Percentiles rank a stretch among this genome's conserved stretches.
Conservation (phyloP, 1,139 yeast genomes). For the Sugiyamaella sp. region DNA sequence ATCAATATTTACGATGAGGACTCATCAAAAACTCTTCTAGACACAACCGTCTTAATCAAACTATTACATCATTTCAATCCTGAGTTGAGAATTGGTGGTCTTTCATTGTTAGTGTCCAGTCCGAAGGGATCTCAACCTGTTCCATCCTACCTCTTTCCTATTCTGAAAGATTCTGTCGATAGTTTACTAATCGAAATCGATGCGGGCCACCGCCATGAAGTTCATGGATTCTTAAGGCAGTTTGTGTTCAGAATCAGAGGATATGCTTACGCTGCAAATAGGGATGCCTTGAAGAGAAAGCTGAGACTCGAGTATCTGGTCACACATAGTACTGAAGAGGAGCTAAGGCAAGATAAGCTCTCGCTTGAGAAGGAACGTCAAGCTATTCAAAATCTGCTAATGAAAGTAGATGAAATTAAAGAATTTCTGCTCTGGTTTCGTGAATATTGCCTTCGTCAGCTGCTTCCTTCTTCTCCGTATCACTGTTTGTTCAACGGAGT, state of each 20-base stretch:
- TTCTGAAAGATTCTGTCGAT: constrained; percentile 50
- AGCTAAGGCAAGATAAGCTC: background rate
- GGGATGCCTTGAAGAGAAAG: constrained; percentile 5
- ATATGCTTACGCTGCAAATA: constrained; percentile 54
- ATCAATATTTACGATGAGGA: constrained; percentile 54
- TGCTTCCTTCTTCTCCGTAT: constrained; percentile 72
- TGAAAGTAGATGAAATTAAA: constrained; percentile 32
- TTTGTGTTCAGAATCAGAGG: constrained; percentile 68
- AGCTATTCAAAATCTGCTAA: constrained; percentile 19
- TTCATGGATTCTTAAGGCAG: constrained; percentile 60
- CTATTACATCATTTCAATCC: constrained; percentile 52
- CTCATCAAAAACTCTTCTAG: constrained; percentile 41
- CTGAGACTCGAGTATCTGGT: constrained; percentile 1
- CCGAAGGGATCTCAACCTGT: constrained; percentile 64
- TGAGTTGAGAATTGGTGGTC: constrained; percentile 56
- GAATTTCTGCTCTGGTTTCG: constrained; percentile 52
- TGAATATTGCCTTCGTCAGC: constrained; percentile 45
- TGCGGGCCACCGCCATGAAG: constrained; percentile 67
- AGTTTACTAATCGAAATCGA: constrained; percentile 61
- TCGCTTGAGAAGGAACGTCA: background rate
- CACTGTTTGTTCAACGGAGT: constrained; percentile 59
- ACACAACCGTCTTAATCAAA: constrained; percentile 43
- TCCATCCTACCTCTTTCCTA: constrained; percentile 48
- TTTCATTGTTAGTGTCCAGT: constrained; percentile 63
- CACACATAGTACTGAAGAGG: constrained; percentile 3